Base-by-base conservation (phyloP, 2,329 filamentous ascomycete genomes). In the Pseudogymnoascus sp. region DNA sequence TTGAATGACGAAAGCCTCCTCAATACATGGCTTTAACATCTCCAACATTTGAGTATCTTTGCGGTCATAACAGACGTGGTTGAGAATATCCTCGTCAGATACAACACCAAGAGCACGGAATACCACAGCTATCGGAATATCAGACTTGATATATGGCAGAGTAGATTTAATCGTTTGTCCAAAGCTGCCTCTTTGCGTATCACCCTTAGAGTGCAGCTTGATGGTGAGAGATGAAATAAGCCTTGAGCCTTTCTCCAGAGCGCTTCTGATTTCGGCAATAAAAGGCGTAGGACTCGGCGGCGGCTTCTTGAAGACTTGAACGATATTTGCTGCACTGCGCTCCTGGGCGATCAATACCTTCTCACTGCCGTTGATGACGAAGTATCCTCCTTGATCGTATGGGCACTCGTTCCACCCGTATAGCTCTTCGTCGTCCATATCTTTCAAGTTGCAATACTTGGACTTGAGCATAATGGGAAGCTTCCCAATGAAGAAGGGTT, bases 321-420 rank as follows among this genome's bases (percentile, higher is more conserved):
- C 94, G 64, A 97, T 99, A 73, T 99, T 99, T 72, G 93, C 94
- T 41, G 94, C 94, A 73, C 92, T 97, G 66, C 94, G 89, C 76
- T 99, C 94, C 75, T 99, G 94, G 1, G 94, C 94, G 70, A 99
- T 99, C 69, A 99, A 79, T 22, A 99, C 94, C 81, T 99, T 99
- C 74, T 99, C 94, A 76, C 91, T 96, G 45, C 94, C 94, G 78
- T 99, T 99, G 82, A 99, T 99, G 70, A 99, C 91, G 73, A 99
- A 99, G 77, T 99, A 99, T 67, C 94, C 94, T 68, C 94, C 94
- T 72, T 97, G 94, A 72, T 99, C 94, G 75, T 97, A 99, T 0
- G 94, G 94, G 69, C 94, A 99, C 77, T 99, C 94, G 72, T 96
- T 96, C 75, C 95, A 87, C 55, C 90, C 82, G 74, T 96, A 97